phyloP scores from a whole-genome alignment of 495 filamentous ascomycete species.

The Xylaria grammica region DNA sequence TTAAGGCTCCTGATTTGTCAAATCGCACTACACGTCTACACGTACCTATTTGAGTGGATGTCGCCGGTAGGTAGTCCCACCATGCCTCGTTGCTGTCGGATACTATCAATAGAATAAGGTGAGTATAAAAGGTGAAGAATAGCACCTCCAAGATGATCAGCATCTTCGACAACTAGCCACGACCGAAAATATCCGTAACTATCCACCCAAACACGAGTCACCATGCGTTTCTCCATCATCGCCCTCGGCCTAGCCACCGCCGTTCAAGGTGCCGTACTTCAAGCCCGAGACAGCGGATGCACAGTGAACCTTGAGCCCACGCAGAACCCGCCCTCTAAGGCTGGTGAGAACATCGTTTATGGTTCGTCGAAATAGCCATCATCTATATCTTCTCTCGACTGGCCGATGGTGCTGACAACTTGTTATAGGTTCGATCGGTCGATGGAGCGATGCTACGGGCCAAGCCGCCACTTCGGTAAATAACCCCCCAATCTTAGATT shows the following conservation, averaged over 20 bases:
- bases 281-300: conserved; percentile 13
- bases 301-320: neutral
- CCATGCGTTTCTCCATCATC: conserved; percentile 9
- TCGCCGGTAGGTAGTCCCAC: too few species aligned
- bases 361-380: neutral
- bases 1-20: conserved; percentile 1
- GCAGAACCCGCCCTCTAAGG: neutral
- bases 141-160: neutral
- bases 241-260: conserved; percentile 8
- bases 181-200: neutral
- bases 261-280: neutral
- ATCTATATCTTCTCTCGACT: neutral
- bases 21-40: neutral
- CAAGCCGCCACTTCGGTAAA: too few species aligned
- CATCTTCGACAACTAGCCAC: too few species aligned
- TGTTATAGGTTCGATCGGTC: too few species aligned
- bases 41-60: neutral
- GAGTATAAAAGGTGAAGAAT: neutral
- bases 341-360: neutral
- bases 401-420: too few species aligned
- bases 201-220: neutral
- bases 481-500: too few species aligned
- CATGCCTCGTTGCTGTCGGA: too few species aligned
- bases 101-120: neutral
- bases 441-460: too few species aligned